These are phyloP conservation scores for Floccularia luteovirens DNA, from an alignment of 768 basidiomycete genomes.

Conservation along the genomic window DNA sequence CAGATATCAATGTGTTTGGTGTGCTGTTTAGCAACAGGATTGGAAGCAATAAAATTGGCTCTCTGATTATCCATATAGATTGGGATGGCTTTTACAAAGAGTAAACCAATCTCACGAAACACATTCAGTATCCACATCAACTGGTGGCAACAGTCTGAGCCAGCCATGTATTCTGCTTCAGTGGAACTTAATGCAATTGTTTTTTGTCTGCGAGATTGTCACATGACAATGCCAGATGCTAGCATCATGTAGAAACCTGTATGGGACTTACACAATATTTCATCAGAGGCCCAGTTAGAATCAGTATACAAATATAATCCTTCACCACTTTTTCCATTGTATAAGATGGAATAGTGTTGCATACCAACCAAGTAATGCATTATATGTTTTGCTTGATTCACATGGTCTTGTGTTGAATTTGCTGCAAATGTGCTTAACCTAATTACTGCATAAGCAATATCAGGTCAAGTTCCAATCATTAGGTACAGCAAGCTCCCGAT, in stretches of 20 bases:
- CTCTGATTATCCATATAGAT: conserved; percentile 18
- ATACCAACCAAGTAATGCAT: conserved; percentile 13
- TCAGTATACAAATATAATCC: conserved; percentile 6
- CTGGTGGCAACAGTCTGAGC: conserved; percentile 15
- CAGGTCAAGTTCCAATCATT: too few species aligned
- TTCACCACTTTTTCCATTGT: conserved; percentile 1
- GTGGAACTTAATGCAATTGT: conserved; percentile 24
- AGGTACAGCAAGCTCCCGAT: too few species aligned
- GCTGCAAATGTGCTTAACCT: conserved; percentile 13
- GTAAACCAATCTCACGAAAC: conserved; percentile 13
- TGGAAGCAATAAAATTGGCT: conserved; percentile 14
- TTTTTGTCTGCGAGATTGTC: conserved; percentile 23
- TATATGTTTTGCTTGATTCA: conserved; percentile 11
- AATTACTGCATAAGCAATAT: too few species aligned
- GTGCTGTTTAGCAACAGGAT: conserved; percentile 12
- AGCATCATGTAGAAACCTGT: conserved; percentile 22
- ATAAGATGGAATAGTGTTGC: conserved; percentile 5
- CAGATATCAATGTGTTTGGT: conserved; percentile 21
- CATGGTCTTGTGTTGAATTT: conserved; percentile 16
- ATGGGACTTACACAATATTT: conserved; percentile 17
- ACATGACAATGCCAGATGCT: conserved; percentile 21
- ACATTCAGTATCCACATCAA: conserved; percentile 18
- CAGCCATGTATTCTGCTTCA: conserved; percentile 29
- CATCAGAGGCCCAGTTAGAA: conserved; percentile 12
- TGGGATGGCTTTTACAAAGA: conserved; percentile 1